A percentile compares a stretch with the other conserved stretches of the same genome.
Evolutionary conservation across 345 rosid species (phyloP).

Genomic region (Eucalyptus erythrocorys): DNA sequence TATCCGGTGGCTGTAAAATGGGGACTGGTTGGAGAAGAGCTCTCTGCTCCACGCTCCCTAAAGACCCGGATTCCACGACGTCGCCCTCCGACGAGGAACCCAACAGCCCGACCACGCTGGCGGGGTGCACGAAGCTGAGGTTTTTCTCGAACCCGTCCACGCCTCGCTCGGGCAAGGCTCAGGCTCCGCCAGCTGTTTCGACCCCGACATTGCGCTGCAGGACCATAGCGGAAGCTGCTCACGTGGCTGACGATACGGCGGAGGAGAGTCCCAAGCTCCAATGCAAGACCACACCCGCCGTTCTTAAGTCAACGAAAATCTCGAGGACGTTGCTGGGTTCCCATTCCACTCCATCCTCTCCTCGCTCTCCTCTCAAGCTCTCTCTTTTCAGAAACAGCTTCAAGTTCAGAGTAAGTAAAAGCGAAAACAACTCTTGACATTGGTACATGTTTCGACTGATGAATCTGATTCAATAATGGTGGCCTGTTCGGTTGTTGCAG

Average conservation of each 20-base stretch:
- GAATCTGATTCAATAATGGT: neutral
- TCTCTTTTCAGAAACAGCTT: conserved; percentile 76
- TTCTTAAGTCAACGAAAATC: conserved; percentile 3
- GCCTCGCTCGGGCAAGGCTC: conserved; percentile 18
- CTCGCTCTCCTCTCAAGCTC: conserved; percentile 65
- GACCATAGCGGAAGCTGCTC: neutral
- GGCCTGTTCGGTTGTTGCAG: conserved; percentile 8
- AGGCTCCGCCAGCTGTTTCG: neutral
- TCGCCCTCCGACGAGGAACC: neutral
- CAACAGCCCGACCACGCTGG: conserved; percentile 30
- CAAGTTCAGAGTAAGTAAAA: conserved; percentile 50
- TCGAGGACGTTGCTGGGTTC: conserved; percentile 4
- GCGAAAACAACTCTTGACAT: neutral
- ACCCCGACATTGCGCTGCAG: conserved; percentile 9
- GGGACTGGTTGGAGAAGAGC: conserved; percentile 98
- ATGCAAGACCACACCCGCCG: conserved; percentile 29
- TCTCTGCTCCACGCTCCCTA: conserved; percentile 66
- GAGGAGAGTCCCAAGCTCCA: neutral
- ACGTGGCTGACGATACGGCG: neutral
- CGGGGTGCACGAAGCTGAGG: conserved; percentile 41
- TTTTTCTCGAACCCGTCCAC: conserved; percentile 58
- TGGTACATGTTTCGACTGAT: neutral
- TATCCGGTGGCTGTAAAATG: conserved; percentile 13
- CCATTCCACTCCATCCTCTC: conserved; percentile 49
- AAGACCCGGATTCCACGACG: conserved; percentile 25